These are phyloP conservation scores for Penstemon newberryi DNA, from an alignment of 257 asterid genomes.

Conservation along the genomic window DNA sequence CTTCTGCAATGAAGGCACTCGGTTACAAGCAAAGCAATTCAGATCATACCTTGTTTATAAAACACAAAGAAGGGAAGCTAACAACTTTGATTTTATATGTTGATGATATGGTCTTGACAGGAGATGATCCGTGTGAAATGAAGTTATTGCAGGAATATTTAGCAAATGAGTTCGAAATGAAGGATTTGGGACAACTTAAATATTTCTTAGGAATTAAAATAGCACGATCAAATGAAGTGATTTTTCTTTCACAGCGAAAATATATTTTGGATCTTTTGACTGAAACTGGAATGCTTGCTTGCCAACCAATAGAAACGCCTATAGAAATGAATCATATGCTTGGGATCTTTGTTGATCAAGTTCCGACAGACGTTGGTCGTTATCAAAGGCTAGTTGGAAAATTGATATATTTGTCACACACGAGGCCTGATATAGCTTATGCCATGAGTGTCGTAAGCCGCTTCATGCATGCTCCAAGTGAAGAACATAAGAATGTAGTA, in stretches of 20 bases:
- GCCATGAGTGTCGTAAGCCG: not conserved
- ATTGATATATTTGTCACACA: not conserved
- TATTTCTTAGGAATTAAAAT: not conserved
- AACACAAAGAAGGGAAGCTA: not conserved
- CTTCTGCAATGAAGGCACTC: no score
- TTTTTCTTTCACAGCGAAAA: not conserved
- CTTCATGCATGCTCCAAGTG: not conserved
- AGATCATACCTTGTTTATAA: not conserved
- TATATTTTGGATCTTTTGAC: not conserved
- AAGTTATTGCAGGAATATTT: not conserved
- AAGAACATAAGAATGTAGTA: not conserved
- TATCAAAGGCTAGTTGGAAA: not conserved
- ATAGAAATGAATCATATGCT: not conserved
- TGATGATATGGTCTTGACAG: not conserved
- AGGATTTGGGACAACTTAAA: not conserved
- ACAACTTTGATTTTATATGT: not conserved
- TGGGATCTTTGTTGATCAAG: not conserved
- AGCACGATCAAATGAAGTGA: not conserved
- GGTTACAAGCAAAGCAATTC: not conserved
- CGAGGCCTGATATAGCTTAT: not conserved
- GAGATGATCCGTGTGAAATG: not conserved
- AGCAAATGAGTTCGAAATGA: not conserved
- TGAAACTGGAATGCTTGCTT: not conserved
- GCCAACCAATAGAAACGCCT: not conserved
- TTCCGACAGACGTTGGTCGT: not conserved